These are phyloP conservation scores for Clonostachys sp. DNA, from an alignment of 2,329 filamentous ascomycete species.

Conservation along the genomic window DNA sequence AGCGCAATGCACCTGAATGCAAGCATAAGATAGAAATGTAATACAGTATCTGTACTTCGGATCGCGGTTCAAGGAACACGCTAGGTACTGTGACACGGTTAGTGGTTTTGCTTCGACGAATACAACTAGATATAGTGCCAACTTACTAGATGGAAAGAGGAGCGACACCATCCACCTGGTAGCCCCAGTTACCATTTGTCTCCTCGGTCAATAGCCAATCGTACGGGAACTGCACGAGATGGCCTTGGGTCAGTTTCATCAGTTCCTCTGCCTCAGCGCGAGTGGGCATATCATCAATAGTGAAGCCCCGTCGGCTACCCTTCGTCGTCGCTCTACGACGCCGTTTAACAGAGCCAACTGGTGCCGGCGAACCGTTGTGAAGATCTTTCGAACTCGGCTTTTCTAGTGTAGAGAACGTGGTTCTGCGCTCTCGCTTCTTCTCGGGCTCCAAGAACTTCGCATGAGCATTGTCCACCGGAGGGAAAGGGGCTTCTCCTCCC, in stretches of 20 bases:
- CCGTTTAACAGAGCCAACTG: slow-evolving; percentile 48
- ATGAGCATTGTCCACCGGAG: slow-evolving; percentile 34
- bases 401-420: slow-evolving; percentile 52
- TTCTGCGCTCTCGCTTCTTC: slow-evolving; percentile 40
- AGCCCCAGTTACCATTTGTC: slow-evolving; percentile 91
- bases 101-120: slow-evolving; percentile 8
- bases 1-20: background rate
- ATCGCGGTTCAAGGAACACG: background rate
- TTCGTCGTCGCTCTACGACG: slow-evolving; percentile 68
- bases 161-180: slow-evolving; percentile 92
- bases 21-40: background rate
- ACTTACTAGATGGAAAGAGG: slow-evolving; percentile 96
- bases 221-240: slow-evolving; percentile 89
- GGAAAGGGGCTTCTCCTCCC: slow-evolving; percentile 41
- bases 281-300: slow-evolving; percentile 71
- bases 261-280: slow-evolving; percentile 77
- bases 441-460: slow-evolving; percentile 26
- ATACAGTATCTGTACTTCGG: background rate
- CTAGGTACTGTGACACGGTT: slow-evolving; percentile 22
- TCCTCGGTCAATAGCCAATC: slow-evolving; percentile 94
- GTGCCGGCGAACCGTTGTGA: slow-evolving; percentile 20
- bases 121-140: background rate
- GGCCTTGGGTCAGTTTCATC: slow-evolving; percentile 77
- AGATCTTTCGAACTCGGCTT: slow-evolving; percentile 35
- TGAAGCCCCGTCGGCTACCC: slow-evolving; percentile 59